A percentile compares a stretch with the other conserved stretches of the same genome.
Evolutionary conservation across 306 rosid genomes (phyloP).

Genomic region (Fragaria ananassa): DNA sequence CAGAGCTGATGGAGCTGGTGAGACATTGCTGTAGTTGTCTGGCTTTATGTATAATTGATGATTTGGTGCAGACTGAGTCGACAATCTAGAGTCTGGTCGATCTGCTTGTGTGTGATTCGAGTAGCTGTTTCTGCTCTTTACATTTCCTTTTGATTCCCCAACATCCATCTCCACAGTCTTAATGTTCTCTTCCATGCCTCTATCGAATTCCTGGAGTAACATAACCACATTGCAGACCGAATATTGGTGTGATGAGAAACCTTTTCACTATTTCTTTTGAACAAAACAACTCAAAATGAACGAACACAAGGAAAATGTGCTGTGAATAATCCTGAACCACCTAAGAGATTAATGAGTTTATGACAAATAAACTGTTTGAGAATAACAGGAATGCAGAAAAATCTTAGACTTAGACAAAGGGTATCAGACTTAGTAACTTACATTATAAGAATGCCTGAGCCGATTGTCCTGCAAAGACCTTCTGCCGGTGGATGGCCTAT

Average conservation of each 20-base stretch:
- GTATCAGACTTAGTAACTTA: slow-evolving; percentile 28
- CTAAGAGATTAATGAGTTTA: background rate
- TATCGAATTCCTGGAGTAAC: slow-evolving; percentile 55
- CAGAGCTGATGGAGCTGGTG: slow-evolving; percentile 63
- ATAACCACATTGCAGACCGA: slow-evolving; percentile 13
- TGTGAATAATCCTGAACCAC: background rate
- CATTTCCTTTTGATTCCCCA: slow-evolving; percentile 42
- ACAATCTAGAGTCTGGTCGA: slow-evolving; percentile 26
- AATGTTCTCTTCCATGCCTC: slow-evolving; percentile 68
- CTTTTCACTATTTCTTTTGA: background rate
- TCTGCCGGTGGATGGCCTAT: slow-evolving; percentile 44
- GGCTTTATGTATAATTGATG: slow-evolving; percentile 37
- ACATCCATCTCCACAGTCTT: slow-evolving; percentile 93
- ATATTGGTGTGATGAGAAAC: background rate
- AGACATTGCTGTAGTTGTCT: slow-evolving; percentile 45
- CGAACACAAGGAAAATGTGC: background rate
- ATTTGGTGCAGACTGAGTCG: slow-evolving; percentile 35
- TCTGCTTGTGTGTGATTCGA: slow-evolving; percentile 33
- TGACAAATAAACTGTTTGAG: background rate
- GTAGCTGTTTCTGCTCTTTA: slow-evolving; percentile 54
- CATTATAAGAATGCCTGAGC: slow-evolving; percentile 46
- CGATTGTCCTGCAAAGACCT: slow-evolving; percentile 45
- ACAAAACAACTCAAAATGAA: background rate
- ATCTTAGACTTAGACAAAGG: background rate
- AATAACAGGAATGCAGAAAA: background rate